Conservation (phyloP, 176 grass and related monocot species). For the Hordeum marinum region DNA sequence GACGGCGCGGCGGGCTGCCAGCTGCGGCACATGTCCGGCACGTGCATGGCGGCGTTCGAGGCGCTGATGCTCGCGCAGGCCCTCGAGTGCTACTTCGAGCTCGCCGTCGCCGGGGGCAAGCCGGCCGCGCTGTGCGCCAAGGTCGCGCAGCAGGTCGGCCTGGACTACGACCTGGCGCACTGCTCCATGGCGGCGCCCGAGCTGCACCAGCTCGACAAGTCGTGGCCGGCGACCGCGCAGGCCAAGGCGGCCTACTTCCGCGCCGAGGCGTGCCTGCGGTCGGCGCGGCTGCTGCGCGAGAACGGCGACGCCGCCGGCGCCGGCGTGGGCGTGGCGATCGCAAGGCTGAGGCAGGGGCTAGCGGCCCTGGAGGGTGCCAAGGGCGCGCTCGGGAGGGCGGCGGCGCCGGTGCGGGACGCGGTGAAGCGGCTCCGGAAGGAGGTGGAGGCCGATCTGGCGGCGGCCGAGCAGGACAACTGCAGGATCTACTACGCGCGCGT, state of each 20-base stretch:
- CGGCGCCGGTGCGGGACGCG: slow-evolving; percentile 33
- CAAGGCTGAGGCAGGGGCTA: slow-evolving; percentile 34
- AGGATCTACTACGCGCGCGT: slow-evolving; percentile 55
- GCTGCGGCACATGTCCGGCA: slow-evolving; percentile 33
- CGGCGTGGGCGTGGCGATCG: slow-evolving; percentile 15
- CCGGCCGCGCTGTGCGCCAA: slow-evolving; percentile 35
- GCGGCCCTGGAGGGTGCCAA: slow-evolving; percentile 28
- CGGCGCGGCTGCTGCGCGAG: slow-evolving; percentile 32
- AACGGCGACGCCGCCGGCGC: slow-evolving; percentile 6
- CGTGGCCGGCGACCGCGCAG: slow-evolving; percentile 44
- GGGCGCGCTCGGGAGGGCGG: slow-evolving; percentile 29
- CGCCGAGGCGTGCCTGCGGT: slow-evolving; percentile 44
- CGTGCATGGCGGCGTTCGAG: slow-evolving; percentile 47
- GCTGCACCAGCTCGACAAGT: slow-evolving; percentile 40
- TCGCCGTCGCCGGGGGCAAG: slow-evolving; percentile 39
- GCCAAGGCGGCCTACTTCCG: slow-evolving; percentile 57
- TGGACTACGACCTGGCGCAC: slow-evolving; percentile 42
- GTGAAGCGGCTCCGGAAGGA: slow-evolving; percentile 36
- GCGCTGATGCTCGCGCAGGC: slow-evolving; percentile 56
- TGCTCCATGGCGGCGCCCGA: slow-evolving; percentile 3
- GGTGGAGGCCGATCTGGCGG: slow-evolving; percentile 38
- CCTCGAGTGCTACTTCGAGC: slow-evolving; percentile 64
- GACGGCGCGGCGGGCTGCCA: background rate
- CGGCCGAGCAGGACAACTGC: slow-evolving; percentile 52
- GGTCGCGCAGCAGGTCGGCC: slow-evolving; percentile 53